phyloP scores from a whole-genome alignment of 2,329 filamentous ascomycete genomes.

The Cyphellophora attinorum region DNA sequence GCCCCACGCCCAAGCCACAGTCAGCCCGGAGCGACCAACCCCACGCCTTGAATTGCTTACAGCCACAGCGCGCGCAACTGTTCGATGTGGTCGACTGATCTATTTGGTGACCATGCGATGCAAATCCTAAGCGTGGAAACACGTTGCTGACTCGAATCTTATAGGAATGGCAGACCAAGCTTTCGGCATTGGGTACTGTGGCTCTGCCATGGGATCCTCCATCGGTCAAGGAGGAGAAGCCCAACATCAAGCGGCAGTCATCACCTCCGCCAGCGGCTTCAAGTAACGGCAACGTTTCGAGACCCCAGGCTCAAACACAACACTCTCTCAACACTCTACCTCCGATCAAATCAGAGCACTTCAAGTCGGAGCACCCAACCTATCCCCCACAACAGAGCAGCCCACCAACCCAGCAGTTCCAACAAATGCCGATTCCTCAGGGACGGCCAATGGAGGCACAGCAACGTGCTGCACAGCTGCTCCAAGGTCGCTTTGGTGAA shows the following conservation, averaged over 20 bases:
- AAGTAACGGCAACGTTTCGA: conserved; percentile 19
- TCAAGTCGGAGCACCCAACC: conserved; percentile 11
- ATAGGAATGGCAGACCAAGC: conserved; percentile 88
- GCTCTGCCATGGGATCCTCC: conserved; percentile 93
- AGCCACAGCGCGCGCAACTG: no score
- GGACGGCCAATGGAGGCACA: conserved; percentile 17
- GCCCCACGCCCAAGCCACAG: neutral
- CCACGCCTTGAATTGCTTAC: no score
- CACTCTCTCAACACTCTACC: conserved; percentile 13
- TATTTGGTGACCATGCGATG: no score
- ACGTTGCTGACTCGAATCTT: no score
- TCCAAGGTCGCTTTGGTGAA: conserved; percentile 18
- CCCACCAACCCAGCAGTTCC: conserved; percentile 7
- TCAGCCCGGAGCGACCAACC: no score
- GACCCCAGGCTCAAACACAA: conserved; percentile 26
- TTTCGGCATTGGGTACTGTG: conserved; percentile 75
- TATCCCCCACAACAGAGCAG: conserved; percentile 8
- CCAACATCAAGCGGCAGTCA: neutral
- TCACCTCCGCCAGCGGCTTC: conserved; percentile 3
- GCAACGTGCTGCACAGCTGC: conserved; percentile 17
- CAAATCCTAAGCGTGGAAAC: no score
- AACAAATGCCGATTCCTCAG: conserved; percentile 25
- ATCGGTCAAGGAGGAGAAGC: conserved; percentile 38
- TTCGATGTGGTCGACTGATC: no score
- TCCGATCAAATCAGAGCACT: conserved; percentile 13